Conservation (phyloP, 495 filamentous ascomycete genomes). For the Talaromyces adpressus region DNA sequence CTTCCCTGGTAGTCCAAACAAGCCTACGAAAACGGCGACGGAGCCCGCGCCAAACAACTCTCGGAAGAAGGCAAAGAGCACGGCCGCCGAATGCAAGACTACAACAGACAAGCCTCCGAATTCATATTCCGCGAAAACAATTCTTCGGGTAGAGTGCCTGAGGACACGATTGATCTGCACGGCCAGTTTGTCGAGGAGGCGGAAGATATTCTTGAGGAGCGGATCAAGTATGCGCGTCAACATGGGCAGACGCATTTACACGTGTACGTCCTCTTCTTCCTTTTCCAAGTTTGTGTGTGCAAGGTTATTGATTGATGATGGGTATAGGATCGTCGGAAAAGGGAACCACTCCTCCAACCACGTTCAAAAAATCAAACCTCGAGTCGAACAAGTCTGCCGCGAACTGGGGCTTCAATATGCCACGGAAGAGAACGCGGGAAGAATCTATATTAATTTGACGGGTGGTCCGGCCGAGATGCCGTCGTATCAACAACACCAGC, state of each 20-base stretch:
- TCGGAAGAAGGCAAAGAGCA: conserved; percentile 82
- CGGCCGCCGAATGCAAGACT: conserved; percentile 66
- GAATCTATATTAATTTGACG: conserved; percentile 67
- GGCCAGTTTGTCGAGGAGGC: conserved; percentile 93
- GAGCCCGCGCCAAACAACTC: conserved; percentile 68
- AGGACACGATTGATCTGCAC: conserved; percentile 89
- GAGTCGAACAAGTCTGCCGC: conserved; percentile 76
- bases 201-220: conserved; percentile 75
- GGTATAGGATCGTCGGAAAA: conserved; percentile 74
- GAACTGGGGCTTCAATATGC: conserved; percentile 74
- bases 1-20: conserved; percentile 51
- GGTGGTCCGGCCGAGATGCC: conserved; percentile 54
- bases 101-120: conserved; percentile 84
- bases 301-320: background rate
- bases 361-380: conserved; percentile 85
- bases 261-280: conserved; percentile 39
- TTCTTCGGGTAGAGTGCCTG: conserved; percentile 54
- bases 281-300: background rate
- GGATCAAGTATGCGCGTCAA: conserved; percentile 66
- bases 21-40: conserved; percentile 75
- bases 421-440: conserved; percentile 80
- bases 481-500: conserved; percentile 28
- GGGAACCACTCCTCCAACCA: conserved; percentile 77
- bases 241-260: conserved; percentile 72
- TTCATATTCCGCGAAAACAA: conserved; percentile 96